Evolutionary conservation across 768 basidiomycete genomes (phyloP), one percentile per base, ranked within the genome.

Genomic region (Phanerochaete carnosa): DNA sequence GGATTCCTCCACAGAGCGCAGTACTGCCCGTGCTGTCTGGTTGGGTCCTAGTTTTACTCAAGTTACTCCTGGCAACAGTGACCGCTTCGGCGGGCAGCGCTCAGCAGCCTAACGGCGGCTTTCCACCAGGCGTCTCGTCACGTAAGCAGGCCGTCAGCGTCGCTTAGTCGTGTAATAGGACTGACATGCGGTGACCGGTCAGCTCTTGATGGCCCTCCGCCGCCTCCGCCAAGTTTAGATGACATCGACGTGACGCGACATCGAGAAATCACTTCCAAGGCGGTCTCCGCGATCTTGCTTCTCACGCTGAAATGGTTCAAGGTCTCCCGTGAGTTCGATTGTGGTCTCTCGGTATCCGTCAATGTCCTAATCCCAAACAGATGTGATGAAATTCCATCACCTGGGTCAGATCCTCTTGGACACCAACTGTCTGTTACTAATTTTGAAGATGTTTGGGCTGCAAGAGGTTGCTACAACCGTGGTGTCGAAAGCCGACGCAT

Each of bases 341-440:
- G 16, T 11, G 25, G 23, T 13, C 32, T n/a, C 35, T n/a, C 3
- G 30, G 32, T 16, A n/a, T 32, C 8, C n/a, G 8, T 26, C 11
- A 19, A 12, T 15, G 37, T 26, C 28, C 37, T 33, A 5, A 33
- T 1, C 16, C 11, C 43, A 55, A 28, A 16, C 65, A 98, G 96
- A 98, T 75, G 87, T 90, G 22, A 95, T 99, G 91, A 98, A 99
- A 72, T 98, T 97, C 70, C 95, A 99, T 73, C 94, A 98, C 72
- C 81, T 99, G 25, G 94, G 94, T n/a, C 95, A 96, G 72, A 84
- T 94, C 33, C 78, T 99, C 8, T 85, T 99, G 46, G 96, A 98
- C 67, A 95, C 94, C 25, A 98, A 98, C 68, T 96, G 95, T 70
- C 75, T 98, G 13, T 77, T 98, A 30, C 80, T 98, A 30, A 92